A percentile compares a stretch with the other conserved stretches of the same genome.
Evolutionary conservation across 2,329 filamentous ascomycete genomes (phyloP).

Genomic region (Botrytis fragariae): DNA sequence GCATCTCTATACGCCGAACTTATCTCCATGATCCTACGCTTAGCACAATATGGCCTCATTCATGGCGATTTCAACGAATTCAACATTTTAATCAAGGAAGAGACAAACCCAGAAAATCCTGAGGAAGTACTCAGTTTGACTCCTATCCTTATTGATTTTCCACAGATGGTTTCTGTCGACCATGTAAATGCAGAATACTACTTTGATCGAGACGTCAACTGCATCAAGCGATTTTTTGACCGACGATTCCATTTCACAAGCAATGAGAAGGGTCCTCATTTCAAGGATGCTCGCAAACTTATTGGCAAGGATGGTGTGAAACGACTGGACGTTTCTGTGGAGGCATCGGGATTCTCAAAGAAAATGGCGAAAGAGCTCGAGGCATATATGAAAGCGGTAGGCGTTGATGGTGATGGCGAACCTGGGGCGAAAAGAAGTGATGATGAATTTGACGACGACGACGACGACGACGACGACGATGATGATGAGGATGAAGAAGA

Average conservation of each 20-base stretch:
- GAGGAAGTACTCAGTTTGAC: constrained; percentile 54
- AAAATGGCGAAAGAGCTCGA: constrained; percentile 97
- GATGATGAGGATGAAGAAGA: constrained; percentile 38
- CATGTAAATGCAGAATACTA: constrained; percentile 95
- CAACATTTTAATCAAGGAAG: constrained; percentile 92
- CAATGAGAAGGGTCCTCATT: constrained; percentile 80
- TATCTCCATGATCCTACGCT: constrained; percentile 77
- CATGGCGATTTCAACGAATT: constrained; percentile 99
- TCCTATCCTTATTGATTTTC: constrained; percentile 94
- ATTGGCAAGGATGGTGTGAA: constrained; percentile 62
- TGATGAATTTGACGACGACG: constrained; percentile 43
- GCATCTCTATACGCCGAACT: constrained; percentile 87
- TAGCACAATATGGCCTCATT: constrained; percentile 85
- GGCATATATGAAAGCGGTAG: constrained; percentile 76
- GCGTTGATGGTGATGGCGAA: constrained; percentile 48
- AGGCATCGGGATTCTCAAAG: constrained; percentile 92
- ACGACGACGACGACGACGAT: constrained; percentile 36
- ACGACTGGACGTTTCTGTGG: constrained; percentile 81
- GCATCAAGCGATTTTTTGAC: constrained; percentile 92
- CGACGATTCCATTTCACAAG: constrained; percentile 84
- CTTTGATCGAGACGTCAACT: constrained; percentile 93
- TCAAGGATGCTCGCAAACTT: constrained; percentile 75
- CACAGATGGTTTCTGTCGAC: constrained; percentile 95
- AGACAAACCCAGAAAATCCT: constrained; percentile 42
- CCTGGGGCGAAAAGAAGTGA: constrained; percentile 35